Conservation (phyloP, 2,329 filamentous ascomycete species). For the Madurella fahalii region DNA sequence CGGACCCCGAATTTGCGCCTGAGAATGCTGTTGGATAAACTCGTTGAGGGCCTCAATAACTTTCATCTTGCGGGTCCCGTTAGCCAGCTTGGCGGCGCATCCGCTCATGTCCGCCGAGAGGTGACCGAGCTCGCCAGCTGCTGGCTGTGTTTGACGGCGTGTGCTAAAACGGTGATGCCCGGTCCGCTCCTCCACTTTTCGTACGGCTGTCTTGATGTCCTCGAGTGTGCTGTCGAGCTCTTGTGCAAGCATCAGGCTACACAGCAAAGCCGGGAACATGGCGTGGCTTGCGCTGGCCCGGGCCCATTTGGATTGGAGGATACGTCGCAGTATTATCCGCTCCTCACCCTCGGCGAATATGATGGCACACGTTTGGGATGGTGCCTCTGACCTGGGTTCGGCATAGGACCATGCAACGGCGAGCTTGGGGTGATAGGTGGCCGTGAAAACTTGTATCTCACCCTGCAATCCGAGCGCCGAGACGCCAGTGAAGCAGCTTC, state of each 20-base stretch:
- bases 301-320: slow-evolving; percentile 30
- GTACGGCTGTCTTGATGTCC: slow-evolving; percentile 32
- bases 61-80: slow-evolving; percentile 35
- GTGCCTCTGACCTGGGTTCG: slow-evolving; percentile 9
- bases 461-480: slow-evolving; percentile 24
- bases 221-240: slow-evolving; percentile 33
- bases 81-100: slow-evolving; percentile 35
- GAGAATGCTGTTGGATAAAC: slow-evolving; percentile 27
- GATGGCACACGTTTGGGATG: slow-evolving; percentile 28
- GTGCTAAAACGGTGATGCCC: slow-evolving; percentile 34
- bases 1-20: too few species aligned
- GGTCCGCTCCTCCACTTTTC: slow-evolving; percentile 35
- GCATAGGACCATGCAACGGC: slow-evolving; percentile 36
- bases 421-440: slow-evolving; percentile 38
- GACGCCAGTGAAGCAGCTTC: slow-evolving; percentile 34
- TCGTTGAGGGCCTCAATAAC: slow-evolving; percentile 33
- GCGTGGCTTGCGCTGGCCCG: slow-evolving; percentile 26
- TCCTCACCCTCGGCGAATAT: slow-evolving; percentile 30
- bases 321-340: slow-evolving; percentile 24
- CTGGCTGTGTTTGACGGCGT: slow-evolving; percentile 28
- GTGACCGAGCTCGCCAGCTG: slow-evolving; percentile 29
- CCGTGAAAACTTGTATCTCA: slow-evolving; percentile 28
- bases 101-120: slow-evolving; percentile 35
- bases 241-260: slow-evolving; percentile 32
- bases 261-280: slow-evolving; percentile 36